Percentiles rank a stretch among this genome's conserved stretches.
Conservation (phyloP, 352 stramenopile genomes). For the Aphanomyces stellatus region DNA sequence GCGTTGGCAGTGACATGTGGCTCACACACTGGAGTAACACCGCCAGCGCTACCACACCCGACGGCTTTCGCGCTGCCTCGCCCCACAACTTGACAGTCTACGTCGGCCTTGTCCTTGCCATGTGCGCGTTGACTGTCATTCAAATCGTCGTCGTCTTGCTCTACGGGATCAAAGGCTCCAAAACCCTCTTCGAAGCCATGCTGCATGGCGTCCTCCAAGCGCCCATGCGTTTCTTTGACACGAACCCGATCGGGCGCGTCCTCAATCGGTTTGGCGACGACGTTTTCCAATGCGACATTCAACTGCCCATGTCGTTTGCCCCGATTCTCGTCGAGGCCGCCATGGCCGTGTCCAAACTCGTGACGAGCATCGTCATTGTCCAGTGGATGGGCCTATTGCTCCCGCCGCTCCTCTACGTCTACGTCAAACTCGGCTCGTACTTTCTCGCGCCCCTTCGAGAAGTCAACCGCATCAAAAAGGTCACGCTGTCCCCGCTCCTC, state of each 20-base stretch:
- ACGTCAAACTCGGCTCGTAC: constrained; percentile 68
- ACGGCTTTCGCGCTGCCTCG: not conserved
- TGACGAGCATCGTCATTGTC: not conserved
- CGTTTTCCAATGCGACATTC: constrained; percentile 6
- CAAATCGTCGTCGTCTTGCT: not conserved
- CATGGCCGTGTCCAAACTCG: not conserved
- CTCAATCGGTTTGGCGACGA: constrained; percentile 66
- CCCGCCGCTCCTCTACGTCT: constrained; percentile 45
- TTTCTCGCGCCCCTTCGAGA: constrained; percentile 43
- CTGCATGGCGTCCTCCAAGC: constrained; percentile 42
- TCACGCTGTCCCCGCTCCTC: constrained; percentile 70
- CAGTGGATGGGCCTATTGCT: not conserved
- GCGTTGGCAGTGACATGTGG: not conserved
- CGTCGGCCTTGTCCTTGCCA: not conserved
- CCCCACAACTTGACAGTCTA: constrained; percentile 17
- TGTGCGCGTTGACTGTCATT: not conserved
- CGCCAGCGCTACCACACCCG: not conserved
- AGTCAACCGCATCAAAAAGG: constrained; percentile 77
- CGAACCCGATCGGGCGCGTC: constrained; percentile 49
- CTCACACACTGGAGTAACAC: not conserved
- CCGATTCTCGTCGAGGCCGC: not conserved
- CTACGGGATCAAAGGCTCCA: constrained; percentile 42
- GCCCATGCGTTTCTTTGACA: constrained; percentile 57
- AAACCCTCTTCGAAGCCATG: constrained; percentile 44
- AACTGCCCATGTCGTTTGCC: not conserved